Conservation (phyloP, 805 yeast genomes). For the Wickerhamomyces pijperi region DNA sequence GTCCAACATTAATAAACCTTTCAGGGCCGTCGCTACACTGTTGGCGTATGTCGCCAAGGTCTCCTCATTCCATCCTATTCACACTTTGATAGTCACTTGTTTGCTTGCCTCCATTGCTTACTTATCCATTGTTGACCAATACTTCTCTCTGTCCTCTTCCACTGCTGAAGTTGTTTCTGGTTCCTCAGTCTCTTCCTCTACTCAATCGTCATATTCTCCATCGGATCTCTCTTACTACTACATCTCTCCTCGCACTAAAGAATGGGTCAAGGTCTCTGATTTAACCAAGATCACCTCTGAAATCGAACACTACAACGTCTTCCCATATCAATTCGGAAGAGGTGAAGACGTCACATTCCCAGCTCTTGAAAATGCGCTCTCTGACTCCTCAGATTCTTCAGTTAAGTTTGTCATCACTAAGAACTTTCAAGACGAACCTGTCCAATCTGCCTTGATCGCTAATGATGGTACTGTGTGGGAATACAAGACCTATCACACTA, state of each 20-base stretch:
- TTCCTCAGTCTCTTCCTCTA: constrained; percentile 1
- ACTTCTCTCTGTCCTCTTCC: constrained; percentile 26
- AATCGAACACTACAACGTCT: constrained; percentile 36
- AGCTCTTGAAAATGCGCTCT: constrained; percentile 26
- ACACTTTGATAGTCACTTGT: constrained; percentile 62
- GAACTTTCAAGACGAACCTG: constrained; percentile 4
- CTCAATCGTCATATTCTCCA: constrained; percentile 4
- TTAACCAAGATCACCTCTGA: constrained; percentile 21
- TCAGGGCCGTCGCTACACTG: constrained; percentile 21
- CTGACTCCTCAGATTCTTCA: constrained; percentile 30
- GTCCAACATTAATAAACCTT: constrained; percentile 18
- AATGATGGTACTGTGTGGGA: constrained; percentile 47
- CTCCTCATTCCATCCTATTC: constrained; percentile 80
- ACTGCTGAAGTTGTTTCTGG: constrained; percentile 17
- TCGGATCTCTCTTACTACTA: constrained; percentile 22
- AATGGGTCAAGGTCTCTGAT: constrained; percentile 42
- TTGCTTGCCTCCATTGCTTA: constrained; percentile 74
- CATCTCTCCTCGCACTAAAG: constrained; percentile 23
- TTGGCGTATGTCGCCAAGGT: constrained; percentile 38
- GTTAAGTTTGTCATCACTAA: constrained; percentile 25
- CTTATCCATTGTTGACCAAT: constrained; percentile 61
- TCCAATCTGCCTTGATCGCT: constrained; percentile 10
- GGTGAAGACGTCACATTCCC: constrained; percentile 31
- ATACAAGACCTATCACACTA: constrained; percentile 40
- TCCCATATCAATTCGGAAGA: constrained; percentile 48